Evolutionary conservation across 768 basidiomycete genomes (phyloP).

Genomic region (Suillus occidentalis): DNA sequence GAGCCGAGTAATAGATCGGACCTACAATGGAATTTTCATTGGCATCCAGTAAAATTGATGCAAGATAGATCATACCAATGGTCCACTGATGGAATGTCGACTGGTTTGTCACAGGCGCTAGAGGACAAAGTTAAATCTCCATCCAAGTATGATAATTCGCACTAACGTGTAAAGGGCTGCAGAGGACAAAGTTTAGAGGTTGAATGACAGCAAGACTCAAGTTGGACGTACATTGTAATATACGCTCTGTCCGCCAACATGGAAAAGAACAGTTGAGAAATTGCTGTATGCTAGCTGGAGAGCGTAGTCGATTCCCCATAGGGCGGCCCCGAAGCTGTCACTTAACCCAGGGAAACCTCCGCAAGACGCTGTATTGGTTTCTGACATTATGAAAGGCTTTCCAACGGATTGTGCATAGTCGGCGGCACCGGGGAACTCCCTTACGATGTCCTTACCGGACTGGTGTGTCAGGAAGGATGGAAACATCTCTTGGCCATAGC

Average conservation of each 20-base stretch:
- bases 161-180: slow-evolving; percentile 41
- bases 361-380: slow-evolving; percentile 57
- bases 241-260: slow-evolving; percentile 64
- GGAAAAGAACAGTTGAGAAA: slow-evolving; percentile 42
- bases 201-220: not conserved
- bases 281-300: slow-evolving; percentile 53
- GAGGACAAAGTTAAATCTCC: slow-evolving; percentile 24
- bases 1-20: slow-evolving; percentile 69
- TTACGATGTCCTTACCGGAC: slow-evolving; percentile 46
- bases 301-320: slow-evolving; percentile 56
- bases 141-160: not conserved
- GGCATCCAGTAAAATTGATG: not conserved
- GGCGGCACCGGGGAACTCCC: slow-evolving; percentile 51
- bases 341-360: slow-evolving; percentile 51
- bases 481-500: slow-evolving; percentile 49
- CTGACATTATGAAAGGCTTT: slow-evolving; percentile 54
- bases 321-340: slow-evolving; percentile 54
- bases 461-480: slow-evolving; percentile 53
- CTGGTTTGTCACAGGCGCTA: slow-evolving; percentile 54
- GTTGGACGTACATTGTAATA: slow-evolving; percentile 56
- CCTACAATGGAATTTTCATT: slow-evolving; percentile 20
- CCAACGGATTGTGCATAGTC: slow-evolving; percentile 36
- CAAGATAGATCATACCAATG: slow-evolving; percentile 33
- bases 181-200: not conserved
- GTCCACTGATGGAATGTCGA: slow-evolving; percentile 67